phyloP scores from a whole-genome alignment of 140 eudicot species.

The Senecio squalidus region DNA sequence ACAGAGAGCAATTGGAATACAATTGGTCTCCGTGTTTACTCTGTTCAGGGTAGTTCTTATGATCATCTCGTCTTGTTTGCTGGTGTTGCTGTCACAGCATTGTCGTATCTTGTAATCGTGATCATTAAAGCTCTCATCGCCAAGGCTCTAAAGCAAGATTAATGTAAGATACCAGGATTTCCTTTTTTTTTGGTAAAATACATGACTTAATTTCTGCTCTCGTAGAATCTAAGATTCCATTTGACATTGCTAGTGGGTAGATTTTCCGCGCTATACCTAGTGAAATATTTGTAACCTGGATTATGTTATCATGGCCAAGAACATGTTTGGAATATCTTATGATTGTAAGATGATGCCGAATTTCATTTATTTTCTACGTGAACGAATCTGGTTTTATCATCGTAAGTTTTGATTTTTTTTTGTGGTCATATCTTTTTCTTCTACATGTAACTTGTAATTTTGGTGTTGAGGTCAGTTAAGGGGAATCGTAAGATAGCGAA shows the following conservation, averaged over 20 bases:
- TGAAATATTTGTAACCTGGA: constrained; percentile 12
- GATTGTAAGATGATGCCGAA: constrained; percentile 3
- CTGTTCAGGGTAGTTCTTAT: constrained; percentile 50
- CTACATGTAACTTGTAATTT: no score
- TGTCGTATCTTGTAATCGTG: constrained; percentile 46
- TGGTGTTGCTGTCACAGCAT: constrained; percentile 60
- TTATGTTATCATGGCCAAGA: background rate
- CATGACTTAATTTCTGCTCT: constrained; percentile 5
- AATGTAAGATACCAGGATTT: constrained; percentile 9
- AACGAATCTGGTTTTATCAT: no score
- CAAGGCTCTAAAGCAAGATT: constrained; percentile 87
- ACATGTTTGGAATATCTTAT: background rate
- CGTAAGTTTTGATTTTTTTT: no score
- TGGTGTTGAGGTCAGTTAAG: no score
- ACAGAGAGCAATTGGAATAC: constrained; percentile 90
- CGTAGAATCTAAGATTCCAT: constrained; percentile 9
- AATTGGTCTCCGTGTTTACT: constrained; percentile 57
- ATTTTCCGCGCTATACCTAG: background rate
- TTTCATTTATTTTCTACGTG: background rate
- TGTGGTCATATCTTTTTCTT: background rate
- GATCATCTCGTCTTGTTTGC: constrained; percentile 49
- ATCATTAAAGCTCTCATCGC: constrained; percentile 47
- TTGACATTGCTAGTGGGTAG: constrained; percentile 1
- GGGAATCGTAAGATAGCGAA: no score
- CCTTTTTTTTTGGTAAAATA: background rate